phyloP scores from a whole-genome alignment of 768 basidiomycete genomes.

The Sarcodon sp. region DNA sequence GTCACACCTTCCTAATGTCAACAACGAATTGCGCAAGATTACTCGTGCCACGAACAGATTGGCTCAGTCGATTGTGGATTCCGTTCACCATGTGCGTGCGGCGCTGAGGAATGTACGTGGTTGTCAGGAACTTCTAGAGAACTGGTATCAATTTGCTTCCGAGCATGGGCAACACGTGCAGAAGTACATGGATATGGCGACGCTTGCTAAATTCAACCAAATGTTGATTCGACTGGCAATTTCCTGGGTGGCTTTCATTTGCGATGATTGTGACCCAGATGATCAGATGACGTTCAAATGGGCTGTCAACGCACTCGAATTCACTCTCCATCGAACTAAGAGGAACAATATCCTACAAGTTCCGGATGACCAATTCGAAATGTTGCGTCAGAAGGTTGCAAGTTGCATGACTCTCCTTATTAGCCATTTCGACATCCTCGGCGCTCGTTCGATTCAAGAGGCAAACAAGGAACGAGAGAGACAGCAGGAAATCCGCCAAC shows the following conservation, averaged over 20 bases:
- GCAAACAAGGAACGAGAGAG: slow-evolving; percentile 85
- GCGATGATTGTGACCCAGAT: slow-evolving; percentile 93
- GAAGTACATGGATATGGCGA: slow-evolving; percentile 69
- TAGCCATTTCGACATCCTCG: slow-evolving; percentile 95
- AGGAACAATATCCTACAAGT: slow-evolving; percentile 85
- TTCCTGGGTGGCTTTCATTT: slow-evolving; percentile 97
- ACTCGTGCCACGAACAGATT: slow-evolving; percentile 80
- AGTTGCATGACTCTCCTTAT: slow-evolving; percentile 96
- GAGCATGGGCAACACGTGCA: slow-evolving; percentile 89
- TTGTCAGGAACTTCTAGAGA: slow-evolving; percentile 79
- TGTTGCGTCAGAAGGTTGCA: slow-evolving; percentile 84
- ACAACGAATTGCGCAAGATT: slow-evolving; percentile 83
- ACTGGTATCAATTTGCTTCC: slow-evolving; percentile 95
- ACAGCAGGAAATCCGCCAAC: slow-evolving; percentile 47
- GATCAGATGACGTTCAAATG: slow-evolving; percentile 95
- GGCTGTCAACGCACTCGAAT: slow-evolving; percentile 95
- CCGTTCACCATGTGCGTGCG: slow-evolving; percentile 74
- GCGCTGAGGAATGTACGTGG: slow-evolving; percentile 46
- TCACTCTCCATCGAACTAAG: slow-evolving; percentile 77
- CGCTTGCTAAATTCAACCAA: slow-evolving; percentile 66
- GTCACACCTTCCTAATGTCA: slow-evolving; percentile 84
- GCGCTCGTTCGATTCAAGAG: slow-evolving; percentile 80
- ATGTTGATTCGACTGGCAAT: slow-evolving; percentile 84
- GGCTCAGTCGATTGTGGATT: slow-evolving; percentile 87
- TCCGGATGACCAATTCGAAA: slow-evolving; percentile 79